A percentile compares a stretch with the other conserved stretches of the same genome.
phyloP scores from a whole-genome alignment of 768 basidiomycete species.

The Boletus huronensis region DNA sequence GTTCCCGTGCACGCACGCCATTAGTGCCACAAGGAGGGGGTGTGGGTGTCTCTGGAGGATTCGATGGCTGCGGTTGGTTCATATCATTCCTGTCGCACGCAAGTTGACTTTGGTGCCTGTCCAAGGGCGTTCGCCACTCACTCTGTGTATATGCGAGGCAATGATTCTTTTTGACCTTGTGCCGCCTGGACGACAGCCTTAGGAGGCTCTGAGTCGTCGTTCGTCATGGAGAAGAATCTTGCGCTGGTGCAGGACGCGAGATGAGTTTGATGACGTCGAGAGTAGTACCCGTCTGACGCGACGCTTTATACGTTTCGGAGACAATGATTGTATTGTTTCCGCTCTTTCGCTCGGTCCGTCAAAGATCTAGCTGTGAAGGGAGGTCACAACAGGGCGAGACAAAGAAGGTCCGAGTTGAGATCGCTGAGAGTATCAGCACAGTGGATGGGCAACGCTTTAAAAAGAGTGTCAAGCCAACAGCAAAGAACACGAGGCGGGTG shows the following conservation, averaged over 20 bases:
- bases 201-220: conserved; percentile 1
- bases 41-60: conserved; percentile 2
- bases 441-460: background rate
- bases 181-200: conserved; percentile 13
- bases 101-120: background rate
- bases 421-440: background rate
- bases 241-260: background rate
- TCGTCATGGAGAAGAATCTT: conserved; percentile 4
- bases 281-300: background rate
- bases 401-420: background rate
- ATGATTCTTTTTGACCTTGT: conserved; percentile 1
- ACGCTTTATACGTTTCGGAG: conserved; percentile 7
- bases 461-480: background rate
- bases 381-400: background rate
- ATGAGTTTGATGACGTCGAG: background rate
- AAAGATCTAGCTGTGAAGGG: background rate
- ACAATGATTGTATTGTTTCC: background rate
- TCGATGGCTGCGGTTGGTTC: background rate
- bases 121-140: conserved; percentile 5
- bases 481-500: conserved; percentile 10
- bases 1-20: conserved; percentile 45
- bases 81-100: conserved; percentile 3
- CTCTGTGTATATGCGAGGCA: background rate
- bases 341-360: background rate
- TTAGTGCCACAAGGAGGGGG: background rate